Evolutionary conservation across 1,284 basidiomycete genomes (phyloP).

Genomic region (Hemileia vastatrix): DNA sequence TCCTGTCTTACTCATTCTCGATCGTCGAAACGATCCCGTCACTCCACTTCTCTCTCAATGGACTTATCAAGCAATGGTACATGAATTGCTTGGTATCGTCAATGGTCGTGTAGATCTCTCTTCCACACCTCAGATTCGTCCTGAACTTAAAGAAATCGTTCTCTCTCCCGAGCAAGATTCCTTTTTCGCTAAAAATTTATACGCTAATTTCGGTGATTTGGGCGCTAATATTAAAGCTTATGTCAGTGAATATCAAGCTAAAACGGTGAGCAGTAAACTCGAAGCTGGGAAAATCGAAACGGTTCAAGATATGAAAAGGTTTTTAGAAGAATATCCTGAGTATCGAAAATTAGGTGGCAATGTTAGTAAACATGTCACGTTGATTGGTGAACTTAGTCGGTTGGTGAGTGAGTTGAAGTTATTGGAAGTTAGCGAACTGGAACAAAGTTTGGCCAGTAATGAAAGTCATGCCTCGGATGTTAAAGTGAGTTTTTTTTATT

Average conservation of each 20-base stretch:
- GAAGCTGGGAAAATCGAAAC: conserved; percentile 65
- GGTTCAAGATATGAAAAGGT: conserved; percentile 91
- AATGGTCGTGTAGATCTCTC: conserved; percentile 83
- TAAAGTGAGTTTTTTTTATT: conserved; percentile 52
- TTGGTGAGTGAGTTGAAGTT: conserved; percentile 76
- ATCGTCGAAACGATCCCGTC: conserved; percentile 92
- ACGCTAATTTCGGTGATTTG: conserved; percentile 93
- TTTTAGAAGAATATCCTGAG: conserved; percentile 98
- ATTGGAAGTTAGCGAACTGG: conserved; percentile 83
- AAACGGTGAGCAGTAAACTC: conserved; percentile 56
- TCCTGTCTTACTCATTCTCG: conserved; percentile 54
- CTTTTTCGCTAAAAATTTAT: conserved; percentile 84
- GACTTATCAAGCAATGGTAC: conserved; percentile 99
- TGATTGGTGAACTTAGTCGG: conserved; percentile 89
- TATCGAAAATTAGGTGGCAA: conserved; percentile 93
- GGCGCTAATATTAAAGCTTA: conserved; percentile 86
- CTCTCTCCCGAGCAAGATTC: conserved; percentile 83
- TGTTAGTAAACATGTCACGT: conserved; percentile 93
- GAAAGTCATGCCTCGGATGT: conserved; percentile 71
- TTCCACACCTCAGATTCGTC: conserved; percentile 71
- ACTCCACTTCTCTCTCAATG: conserved; percentile 96
- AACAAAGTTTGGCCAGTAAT: conserved; percentile 88
- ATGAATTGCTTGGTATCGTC: conserved; percentile 85
- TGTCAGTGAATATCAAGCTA: conserved; percentile 85
- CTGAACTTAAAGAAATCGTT: conserved; percentile 90